Evolutionary conservation across 345 rosid genomes (phyloP).

Genomic region (Lumnitzera littorea): DNA sequence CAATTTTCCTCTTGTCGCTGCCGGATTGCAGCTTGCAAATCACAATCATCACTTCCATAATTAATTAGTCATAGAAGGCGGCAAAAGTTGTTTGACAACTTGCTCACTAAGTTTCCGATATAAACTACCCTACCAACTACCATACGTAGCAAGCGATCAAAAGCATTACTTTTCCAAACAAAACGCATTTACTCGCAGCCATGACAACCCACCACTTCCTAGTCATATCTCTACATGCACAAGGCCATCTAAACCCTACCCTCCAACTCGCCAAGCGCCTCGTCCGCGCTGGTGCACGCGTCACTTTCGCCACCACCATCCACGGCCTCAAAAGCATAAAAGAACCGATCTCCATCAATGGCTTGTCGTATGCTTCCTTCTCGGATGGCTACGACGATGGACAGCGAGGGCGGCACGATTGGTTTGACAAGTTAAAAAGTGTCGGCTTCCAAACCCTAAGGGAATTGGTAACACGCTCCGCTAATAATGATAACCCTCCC

Average conservation of each 20-base stretch:
- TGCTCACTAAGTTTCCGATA: too few species aligned
- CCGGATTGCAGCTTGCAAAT: too few species aligned
- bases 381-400: slow-evolving; percentile 55
- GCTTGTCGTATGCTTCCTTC: slow-evolving; percentile 36
- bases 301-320: slow-evolving; percentile 37
- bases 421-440: slow-evolving; percentile 3
- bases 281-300: slow-evolving; percentile 32
- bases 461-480: slow-evolving; percentile 20
- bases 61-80: too few species aligned
- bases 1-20: too few species aligned
- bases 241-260: slow-evolving; percentile 67
- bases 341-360: slow-evolving; percentile 15
- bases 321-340: slow-evolving; percentile 34
- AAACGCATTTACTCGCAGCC: too few species aligned
- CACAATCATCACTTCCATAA: too few species aligned
- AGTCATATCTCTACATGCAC: slow-evolving; percentile 33
- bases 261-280: slow-evolving; percentile 58
- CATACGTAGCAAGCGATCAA: too few species aligned
- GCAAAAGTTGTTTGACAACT: too few species aligned
- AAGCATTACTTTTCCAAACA: too few species aligned
- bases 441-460: slow-evolving; percentile 20
- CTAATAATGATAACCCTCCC: slow-evolving; percentile 10
- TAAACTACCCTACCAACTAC: too few species aligned
- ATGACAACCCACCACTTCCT: slow-evolving; percentile 24
- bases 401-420: slow-evolving; percentile 6